A percentile compares a stretch with the other conserved stretches of the same genome.
Conservation (phyloP, 2,329 filamentous ascomycete species). For the Talaromyces sp. region DNA sequence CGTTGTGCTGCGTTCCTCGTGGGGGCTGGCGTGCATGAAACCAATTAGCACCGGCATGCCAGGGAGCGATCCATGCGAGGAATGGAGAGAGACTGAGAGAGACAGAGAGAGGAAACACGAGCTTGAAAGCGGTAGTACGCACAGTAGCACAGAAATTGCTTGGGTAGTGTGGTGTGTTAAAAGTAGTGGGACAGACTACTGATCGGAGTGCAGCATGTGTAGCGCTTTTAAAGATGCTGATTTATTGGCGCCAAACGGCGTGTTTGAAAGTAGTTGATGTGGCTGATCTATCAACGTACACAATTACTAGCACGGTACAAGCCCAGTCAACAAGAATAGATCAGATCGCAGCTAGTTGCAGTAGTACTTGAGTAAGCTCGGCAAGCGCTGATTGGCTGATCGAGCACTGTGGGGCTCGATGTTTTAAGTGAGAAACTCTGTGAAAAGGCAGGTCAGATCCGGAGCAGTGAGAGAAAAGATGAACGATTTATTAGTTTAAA, state of each 20-base stretch:
- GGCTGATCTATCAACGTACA: too few relatives aligned
- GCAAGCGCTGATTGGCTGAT: neutral
- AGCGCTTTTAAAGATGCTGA: too few relatives aligned
- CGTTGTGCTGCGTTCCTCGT: conserved; percentile 3
- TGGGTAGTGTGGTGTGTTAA: too few relatives aligned
- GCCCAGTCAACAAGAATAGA: neutral
- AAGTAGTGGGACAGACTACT: neutral
- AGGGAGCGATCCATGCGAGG: neutral
- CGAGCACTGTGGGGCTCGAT: too few relatives aligned
- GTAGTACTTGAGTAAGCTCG: neutral
- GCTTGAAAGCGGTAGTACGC: neutral
- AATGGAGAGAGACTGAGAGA: neutral
- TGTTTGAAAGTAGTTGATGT: too few relatives aligned
- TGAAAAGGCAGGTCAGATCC: too few relatives aligned
- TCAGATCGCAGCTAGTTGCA: neutral
- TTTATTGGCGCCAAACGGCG: too few relatives aligned
- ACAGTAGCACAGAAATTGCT: too few relatives aligned
- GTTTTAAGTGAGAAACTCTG: neutral
- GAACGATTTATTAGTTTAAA: too few relatives aligned
- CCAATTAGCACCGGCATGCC: neutral
- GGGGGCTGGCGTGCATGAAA: neutral
- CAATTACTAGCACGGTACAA: too few relatives aligned
- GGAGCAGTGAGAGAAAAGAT: too few relatives aligned
- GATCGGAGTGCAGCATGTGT: neutral
- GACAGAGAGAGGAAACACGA: neutral